Evolutionary conservation across 768 basidiomycete species (phyloP).

Genomic region (Floccularia luteovirens): DNA sequence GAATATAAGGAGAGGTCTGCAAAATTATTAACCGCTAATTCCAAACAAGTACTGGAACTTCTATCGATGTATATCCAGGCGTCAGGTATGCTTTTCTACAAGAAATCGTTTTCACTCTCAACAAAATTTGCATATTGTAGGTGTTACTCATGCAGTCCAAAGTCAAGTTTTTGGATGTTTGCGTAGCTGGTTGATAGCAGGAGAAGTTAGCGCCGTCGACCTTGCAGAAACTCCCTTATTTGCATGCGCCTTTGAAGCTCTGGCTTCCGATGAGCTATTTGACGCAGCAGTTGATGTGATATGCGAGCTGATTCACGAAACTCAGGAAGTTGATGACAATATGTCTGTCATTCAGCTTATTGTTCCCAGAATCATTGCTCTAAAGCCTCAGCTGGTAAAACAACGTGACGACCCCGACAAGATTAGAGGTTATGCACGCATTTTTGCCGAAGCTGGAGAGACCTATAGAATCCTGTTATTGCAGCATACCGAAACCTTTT

Average conservation of each 20-base stretch:
- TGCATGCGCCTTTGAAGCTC: constrained; percentile 74
- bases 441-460: constrained; percentile 97
- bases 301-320: constrained; percentile 95
- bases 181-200: constrained; percentile 81
- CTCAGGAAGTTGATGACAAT: constrained; percentile 94
- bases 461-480: constrained; percentile 86
- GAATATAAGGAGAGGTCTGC: constrained; percentile 61
- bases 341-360: constrained; percentile 84
- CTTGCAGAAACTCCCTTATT: constrained; percentile 79
- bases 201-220: constrained; percentile 62
- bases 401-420: constrained; percentile 77
- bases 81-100: constrained; percentile 46
- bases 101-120: not conserved
- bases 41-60: constrained; percentile 66
- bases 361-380: constrained; percentile 75
- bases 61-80: constrained; percentile 88
- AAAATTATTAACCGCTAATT: constrained; percentile 59
- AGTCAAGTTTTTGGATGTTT: constrained; percentile 78
- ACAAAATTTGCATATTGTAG: constrained; percentile 29
- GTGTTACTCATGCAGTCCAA: constrained; percentile 75
- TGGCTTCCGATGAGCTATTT: constrained; percentile 81
- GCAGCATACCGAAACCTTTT: constrained; percentile 87
- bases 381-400: constrained; percentile 55
- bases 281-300: constrained; percentile 89
- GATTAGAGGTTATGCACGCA: constrained; percentile 82